Base-by-base conservation (phyloP, 768 basidiomycete species). In the Amanita muscaria region DNA sequence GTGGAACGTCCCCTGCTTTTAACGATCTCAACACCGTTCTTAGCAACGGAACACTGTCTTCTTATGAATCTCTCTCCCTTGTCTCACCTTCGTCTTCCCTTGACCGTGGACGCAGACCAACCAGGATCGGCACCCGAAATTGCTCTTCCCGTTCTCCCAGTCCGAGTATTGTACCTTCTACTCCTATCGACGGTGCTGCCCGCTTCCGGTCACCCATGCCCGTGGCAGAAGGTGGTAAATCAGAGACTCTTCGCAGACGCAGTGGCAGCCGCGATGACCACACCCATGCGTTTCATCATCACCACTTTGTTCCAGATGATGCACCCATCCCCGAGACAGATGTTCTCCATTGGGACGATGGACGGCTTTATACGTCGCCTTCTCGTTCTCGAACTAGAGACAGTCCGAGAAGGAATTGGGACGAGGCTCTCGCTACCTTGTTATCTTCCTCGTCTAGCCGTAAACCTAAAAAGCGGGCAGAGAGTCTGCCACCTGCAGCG, bases 71-170 rank as follows among this genome's bases (percentile, higher is more conserved):
- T 11, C 53, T 57, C 2, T 46, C 56, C 1, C 47, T 56, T 42
- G 40, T 54, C 18, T 60, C 63, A 5, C 49, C 60, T 5, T 49
- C 56, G 7, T 44, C 61, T 16, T 60, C 65, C 16, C 51, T 63
- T 1, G 60, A 62, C 23, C 62, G 69, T 31, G 66, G 68, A 16
- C 65, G 68, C 38, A 55, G 58, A 19, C 57, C 52, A 32, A 57
- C 40, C 22, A 59, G 55, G 50, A 51, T 48, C 18, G 43, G 27
- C 24, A 23, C 40, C 33, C n/a, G n/a, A n/a, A 50, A 52, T 27
- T 62, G 56, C 9, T 43, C 52, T 15, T 73, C 72, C 7, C 68
- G 73, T 15, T 76, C 73, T 4, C 61, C 66, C 6, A 75, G 73
- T 56, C 73, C 73, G 1, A 71, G 70, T 47, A 57, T 69, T 7